phyloP scores from a whole-genome alignment of 2,329 filamentous ascomycete species.

The Nigrospora sphaerica region DNA sequence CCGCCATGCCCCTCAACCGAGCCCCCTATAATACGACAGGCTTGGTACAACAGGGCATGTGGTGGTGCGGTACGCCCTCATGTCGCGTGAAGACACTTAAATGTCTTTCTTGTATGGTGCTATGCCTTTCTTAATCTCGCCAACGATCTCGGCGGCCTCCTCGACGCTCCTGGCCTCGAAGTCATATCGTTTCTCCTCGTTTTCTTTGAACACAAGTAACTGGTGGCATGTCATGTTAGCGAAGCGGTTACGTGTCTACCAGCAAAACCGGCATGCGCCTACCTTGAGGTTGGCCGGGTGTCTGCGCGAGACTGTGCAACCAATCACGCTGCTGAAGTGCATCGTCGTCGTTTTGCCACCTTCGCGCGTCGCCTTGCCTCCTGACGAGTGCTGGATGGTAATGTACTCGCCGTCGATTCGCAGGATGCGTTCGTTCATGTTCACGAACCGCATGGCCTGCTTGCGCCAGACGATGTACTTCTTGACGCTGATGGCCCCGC shows the following conservation, averaged over 20 bases:
- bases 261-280: constrained; percentile 13
- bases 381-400: constrained; percentile 69
- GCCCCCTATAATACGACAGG: too few species aligned
- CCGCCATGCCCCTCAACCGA: too few species aligned
- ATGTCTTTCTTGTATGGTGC: constrained; percentile 45
- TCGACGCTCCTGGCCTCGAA: constrained; percentile 69
- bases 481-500: constrained; percentile 53
- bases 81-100: constrained; percentile 1
- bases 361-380: constrained; percentile 58
- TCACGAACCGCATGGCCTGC: constrained; percentile 74
- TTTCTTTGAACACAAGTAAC: constrained; percentile 66
- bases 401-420: constrained; percentile 82
- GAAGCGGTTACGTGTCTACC: background rate
- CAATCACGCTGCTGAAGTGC: constrained; percentile 75
- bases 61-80: too few species aligned
- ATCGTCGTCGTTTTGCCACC: constrained; percentile 71
- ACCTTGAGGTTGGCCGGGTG: constrained; percentile 78
- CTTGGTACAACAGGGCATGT: too few species aligned
- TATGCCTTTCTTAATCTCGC: constrained; percentile 70
- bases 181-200: constrained; percentile 75
- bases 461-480: constrained; percentile 77
- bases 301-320: constrained; percentile 72
- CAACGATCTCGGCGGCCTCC: constrained; percentile 73
- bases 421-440: constrained; percentile 66
- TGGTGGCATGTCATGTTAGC: constrained; percentile 16